Evolutionary conservation across 176 grass and related monocot species (phyloP).

Genomic region (Ampelocalamus luodianensis): DNA sequence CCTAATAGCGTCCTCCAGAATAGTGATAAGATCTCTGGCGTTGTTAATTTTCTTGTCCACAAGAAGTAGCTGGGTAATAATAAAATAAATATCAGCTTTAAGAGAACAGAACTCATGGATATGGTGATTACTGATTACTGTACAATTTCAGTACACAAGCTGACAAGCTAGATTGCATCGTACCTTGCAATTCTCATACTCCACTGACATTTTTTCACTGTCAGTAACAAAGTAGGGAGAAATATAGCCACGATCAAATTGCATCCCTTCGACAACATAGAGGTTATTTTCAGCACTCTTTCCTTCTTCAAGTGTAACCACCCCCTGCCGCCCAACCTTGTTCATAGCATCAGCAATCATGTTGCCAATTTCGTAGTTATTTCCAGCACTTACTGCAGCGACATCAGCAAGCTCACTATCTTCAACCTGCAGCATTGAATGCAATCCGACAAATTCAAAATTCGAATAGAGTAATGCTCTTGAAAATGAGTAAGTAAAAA

Average conservation of each 20-base stretch:
- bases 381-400: slow-evolving; percentile 64
- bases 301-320: slow-evolving; percentile 72
- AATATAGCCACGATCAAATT: slow-evolving; percentile 75
- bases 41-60: slow-evolving; percentile 81
- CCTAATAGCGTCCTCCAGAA: slow-evolving; percentile 63
- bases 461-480: neutral
- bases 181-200: slow-evolving; percentile 84
- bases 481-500: slow-evolving; percentile 6
- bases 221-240: slow-evolving; percentile 83
- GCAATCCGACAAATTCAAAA: neutral
- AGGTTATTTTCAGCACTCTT: slow-evolving; percentile 70
- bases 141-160: neutral
- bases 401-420: slow-evolving; percentile 69
- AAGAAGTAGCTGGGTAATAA: slow-evolving; percentile 54
- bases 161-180: neutral
- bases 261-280: slow-evolving; percentile 76
- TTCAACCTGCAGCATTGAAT: slow-evolving; percentile 50
- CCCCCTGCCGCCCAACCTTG: slow-evolving; percentile 68
- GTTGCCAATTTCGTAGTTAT: slow-evolving; percentile 68
- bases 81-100: slow-evolving; percentile 13
- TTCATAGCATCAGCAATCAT: slow-evolving; percentile 75
- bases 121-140: neutral
- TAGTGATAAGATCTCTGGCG: slow-evolving; percentile 65
- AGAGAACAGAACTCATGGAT: neutral
- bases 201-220: slow-evolving; percentile 72